Evolutionary conservation across 768 basidiomycete genomes (phyloP), one percentile per base, ranked within the genome.

Genomic region (Paxillus involutus): DNA sequence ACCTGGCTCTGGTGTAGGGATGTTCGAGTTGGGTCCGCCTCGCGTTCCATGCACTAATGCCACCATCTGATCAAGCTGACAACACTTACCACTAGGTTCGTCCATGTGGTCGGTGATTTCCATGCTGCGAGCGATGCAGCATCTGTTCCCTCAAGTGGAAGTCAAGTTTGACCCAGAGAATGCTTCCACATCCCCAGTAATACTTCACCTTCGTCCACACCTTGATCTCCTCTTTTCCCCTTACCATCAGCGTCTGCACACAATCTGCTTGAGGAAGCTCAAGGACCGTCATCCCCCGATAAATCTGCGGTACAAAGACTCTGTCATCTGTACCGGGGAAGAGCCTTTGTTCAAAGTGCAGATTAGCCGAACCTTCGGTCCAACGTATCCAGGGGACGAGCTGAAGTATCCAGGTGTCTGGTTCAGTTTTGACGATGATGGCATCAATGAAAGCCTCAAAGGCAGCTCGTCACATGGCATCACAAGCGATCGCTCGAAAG

Each of bases 171-270:
- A 94, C 64, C 80, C 83, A 29, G 87, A 89, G 61, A 71, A 84
- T 30, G 80, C 88, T 13, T 75, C 81, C 12, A 84, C 79, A 1
- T 88, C 89, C 0, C 89, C 90, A 2, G 76, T 93, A 21, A 79
- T 94, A 62, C 72, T 94, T 0, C 89, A 92, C 62, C 71, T 92
- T 26, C 84, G 86, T 16, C 91, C 91, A 1, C 88, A 93, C 65
- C 75, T 94, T 49, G 89, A 92, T 66, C 79, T 94, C n/a, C 77
- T 94, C 42, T 94, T 93, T 70, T 90, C 91, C 16, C 84, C 86
- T 11, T 80, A 80, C 59, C 79, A 86, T 55, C 91, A 94, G 60
- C 82, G 91, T 19, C 77, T 94, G 17, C 88, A 88, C 52, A 91
- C 88, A 6, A 89, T 94, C 47, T 85, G 82, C 60, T 69, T 91